A percentile compares a stretch with the other conserved stretches of the same genome.
Conservation (phyloP, 2,329 filamentous ascomycete species). For the Colletotrichum sp. region DNA sequence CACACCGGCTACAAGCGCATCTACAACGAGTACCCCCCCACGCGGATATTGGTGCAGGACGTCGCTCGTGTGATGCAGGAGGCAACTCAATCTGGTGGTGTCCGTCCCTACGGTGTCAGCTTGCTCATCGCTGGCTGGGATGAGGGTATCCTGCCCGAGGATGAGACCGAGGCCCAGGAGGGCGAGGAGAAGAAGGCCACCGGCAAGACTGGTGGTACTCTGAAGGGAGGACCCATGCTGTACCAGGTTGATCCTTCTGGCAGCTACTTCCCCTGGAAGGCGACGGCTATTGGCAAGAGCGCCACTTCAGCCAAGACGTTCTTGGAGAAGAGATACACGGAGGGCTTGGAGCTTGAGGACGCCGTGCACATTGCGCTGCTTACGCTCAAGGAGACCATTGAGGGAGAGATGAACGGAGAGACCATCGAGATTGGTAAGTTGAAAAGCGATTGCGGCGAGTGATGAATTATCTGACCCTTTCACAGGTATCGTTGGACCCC, state of each 20-base stretch:
- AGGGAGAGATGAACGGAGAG: constrained; percentile 98
- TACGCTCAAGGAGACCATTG: constrained; percentile 98
- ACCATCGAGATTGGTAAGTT: constrained; percentile 93
- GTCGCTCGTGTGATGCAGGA: constrained; percentile 98
- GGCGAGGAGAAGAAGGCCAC: constrained; percentile 74
- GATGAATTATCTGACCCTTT: not conserved
- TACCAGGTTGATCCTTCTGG: constrained; percentile 99
- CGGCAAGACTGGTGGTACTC: constrained; percentile 91
- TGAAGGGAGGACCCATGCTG: constrained; percentile 95
- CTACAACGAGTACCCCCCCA: constrained; percentile 99
- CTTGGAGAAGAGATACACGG: constrained; percentile 98
- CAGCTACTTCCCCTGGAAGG: constrained; percentile 99
- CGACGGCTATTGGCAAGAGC: constrained; percentile 97
- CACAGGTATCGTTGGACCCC: constrained; percentile 89
- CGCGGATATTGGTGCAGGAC: constrained; percentile 97
- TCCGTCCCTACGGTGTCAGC: constrained; percentile 95
- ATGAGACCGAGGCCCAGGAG: constrained; percentile 58
- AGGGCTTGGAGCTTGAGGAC: constrained; percentile 95
- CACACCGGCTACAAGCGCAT: constrained; percentile 99
- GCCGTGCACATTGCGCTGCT: constrained; percentile 97
- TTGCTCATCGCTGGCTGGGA: constrained; percentile 97
- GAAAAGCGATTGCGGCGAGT: not conserved
- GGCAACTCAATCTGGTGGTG: constrained; percentile 96
- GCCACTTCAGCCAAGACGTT: constrained; percentile 99
- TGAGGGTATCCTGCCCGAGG: constrained; percentile 90